Evolutionary conservation across 306 rosid genomes (phyloP), one percentile per base, ranked within the genome.

Genomic region (Purshia tridentata): DNA sequence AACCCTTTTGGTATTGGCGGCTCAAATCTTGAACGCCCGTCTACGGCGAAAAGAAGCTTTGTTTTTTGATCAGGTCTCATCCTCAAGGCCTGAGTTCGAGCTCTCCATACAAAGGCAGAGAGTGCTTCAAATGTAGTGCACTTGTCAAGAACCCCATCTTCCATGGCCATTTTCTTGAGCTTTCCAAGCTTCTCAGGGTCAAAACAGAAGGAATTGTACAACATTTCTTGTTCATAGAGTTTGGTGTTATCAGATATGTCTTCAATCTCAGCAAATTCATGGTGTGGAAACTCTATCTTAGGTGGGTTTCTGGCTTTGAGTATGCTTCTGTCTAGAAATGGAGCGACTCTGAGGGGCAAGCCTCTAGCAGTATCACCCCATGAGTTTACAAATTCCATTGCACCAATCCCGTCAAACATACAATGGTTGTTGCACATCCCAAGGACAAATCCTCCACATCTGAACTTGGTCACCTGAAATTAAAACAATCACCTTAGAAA

Each of bases 21-120:
- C 40, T 80, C 85, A 10, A 89, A 88, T 72, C 82, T 86, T 0
- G 90, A 68, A 76, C 95, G 78, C 9, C 91, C 95, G 52, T 94
- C 97, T 9, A 85, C 97, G 0, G 96, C 95, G 14, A 94, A 89
- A 53, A 91, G 92, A 1, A 94, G 90, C 83, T 91, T 91, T 3
- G 90, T 89, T 61, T 85, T 54, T 50, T 94, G 91, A 8, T 94
- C 78, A 8, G 95, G 82, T 2, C 76, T 57, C 95, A 94, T 83
- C 54, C 78, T 79, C 4, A 94, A 56, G 3, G 98, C 84, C 66
- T 47, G 68, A 3, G 90, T 91, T 80, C 99, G 67, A 9, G 97
- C 81, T 55, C 82, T 88, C 99, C 99, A 91, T 0, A 94, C 96
- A 76, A 94, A 91, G 15, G 74, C 95, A 2, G 97, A 79, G 49